phyloP scores from a whole-genome alignment of 2,329 filamentous ascomycete genomes.

The Eutypa lata region DNA sequence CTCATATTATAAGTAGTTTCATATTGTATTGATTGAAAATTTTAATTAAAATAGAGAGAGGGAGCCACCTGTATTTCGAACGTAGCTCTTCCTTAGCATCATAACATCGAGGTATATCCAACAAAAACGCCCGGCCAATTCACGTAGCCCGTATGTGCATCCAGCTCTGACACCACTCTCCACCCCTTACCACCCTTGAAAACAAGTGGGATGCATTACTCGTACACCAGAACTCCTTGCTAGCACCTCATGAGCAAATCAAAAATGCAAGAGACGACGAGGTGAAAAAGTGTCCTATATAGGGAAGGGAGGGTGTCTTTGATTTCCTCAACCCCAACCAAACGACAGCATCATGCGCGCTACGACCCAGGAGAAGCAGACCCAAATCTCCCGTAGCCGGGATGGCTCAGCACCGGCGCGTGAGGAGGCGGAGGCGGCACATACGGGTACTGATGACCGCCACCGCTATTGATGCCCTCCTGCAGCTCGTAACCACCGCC shows the following conservation, averaged over 20 bases:
- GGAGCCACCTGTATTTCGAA: no score
- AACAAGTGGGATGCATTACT: background rate
- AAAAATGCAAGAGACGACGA: background rate
- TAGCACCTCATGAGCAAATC: background rate
- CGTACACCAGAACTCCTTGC: background rate
- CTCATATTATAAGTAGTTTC: no score
- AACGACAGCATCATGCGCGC: background rate
- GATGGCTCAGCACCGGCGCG: slow-evolving; percentile 44
- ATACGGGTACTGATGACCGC: slow-evolving; percentile 15
- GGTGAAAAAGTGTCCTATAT: no score
- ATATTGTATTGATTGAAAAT: no score
- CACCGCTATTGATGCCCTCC: slow-evolving; percentile 37
- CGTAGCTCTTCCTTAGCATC: no score
- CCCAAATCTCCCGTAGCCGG: slow-evolving; percentile 40
- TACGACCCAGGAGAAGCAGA: slow-evolving; percentile 2
- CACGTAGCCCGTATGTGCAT: no score
- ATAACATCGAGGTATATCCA: no score
- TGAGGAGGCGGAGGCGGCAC: slow-evolving; percentile 21
- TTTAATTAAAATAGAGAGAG: no score
- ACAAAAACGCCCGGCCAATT: no score
- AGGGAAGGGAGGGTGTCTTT: no score
- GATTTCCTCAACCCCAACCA: no score
- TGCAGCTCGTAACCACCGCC: slow-evolving; percentile 46
- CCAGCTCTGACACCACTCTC: background rate
- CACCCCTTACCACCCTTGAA: background rate